These are phyloP conservation scores for Nicotiana attenuata DNA, from an alignment of 257 asterid genomes.

Conservation along the genomic window DNA sequence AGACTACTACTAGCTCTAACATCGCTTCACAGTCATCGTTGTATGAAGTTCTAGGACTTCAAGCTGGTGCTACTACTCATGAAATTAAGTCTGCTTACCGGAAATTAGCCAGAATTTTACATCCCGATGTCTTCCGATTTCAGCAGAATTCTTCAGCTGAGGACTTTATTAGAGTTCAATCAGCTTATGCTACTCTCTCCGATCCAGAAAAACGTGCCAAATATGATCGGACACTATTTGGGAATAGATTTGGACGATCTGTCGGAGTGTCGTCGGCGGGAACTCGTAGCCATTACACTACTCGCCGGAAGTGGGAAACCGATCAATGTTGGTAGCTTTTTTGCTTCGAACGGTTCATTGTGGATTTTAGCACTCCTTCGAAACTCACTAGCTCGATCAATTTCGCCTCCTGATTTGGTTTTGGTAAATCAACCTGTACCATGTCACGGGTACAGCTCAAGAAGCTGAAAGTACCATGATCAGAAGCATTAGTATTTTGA, in stretches of 20 bases:
- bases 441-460: too few relatives aligned
- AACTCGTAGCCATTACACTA: slow-evolving; percentile 18
- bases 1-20: background rate
- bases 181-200: slow-evolving; percentile 73
- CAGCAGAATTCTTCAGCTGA: slow-evolving; percentile 23
- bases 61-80: slow-evolving; percentile 15
- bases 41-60: slow-evolving; percentile 37
- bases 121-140: slow-evolving; percentile 37
- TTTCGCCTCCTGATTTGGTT: too few relatives aligned
- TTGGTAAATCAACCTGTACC: too few relatives aligned
- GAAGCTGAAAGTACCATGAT: background rate
- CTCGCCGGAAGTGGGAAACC: slow-evolving; percentile 70
- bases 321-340: slow-evolving; percentile 78
- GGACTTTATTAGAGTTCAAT: slow-evolving; percentile 63
- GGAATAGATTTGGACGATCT: slow-evolving; percentile 23
- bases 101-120: slow-evolving; percentile 25
- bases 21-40: slow-evolving; percentile 31
- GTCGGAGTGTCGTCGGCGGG: slow-evolving; percentile 13
- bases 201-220: slow-evolving; percentile 69
- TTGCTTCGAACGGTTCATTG: background rate
- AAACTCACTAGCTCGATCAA: too few relatives aligned
- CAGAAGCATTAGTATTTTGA: background rate
- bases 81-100: slow-evolving; percentile 30
- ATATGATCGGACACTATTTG: slow-evolving; percentile 44
- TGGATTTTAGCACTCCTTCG: too few relatives aligned